A percentile compares a stretch with the other conserved stretches of the same genome.
phyloP scores from a whole-genome alignment of 1,284 basidiomycete species.

The Binderoboletus segoi region DNA sequence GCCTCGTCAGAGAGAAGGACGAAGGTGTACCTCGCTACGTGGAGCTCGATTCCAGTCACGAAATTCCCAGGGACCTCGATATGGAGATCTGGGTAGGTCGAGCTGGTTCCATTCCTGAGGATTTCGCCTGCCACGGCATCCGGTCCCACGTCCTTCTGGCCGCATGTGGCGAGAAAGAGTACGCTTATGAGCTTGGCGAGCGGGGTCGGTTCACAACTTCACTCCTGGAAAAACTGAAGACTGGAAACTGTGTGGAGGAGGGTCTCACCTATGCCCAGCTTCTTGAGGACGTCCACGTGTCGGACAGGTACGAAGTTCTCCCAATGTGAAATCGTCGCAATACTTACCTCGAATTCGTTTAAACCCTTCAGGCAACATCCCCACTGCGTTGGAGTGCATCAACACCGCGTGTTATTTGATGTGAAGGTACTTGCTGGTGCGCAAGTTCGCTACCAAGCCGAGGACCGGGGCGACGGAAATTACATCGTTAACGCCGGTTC shows the following conservation, averaged over 20 bases:
- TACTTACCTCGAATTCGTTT: neutral
- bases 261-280: slow-evolving; percentile 16
- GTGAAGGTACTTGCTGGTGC: neutral
- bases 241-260: neutral
- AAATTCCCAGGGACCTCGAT: slow-evolving; percentile 45
- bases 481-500: slow-evolving; percentile 15
- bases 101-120: neutral
- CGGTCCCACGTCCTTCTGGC: slow-evolving; percentile 52
- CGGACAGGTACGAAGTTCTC: neutral
- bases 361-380: slow-evolving; percentile 13
- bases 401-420: slow-evolving; percentile 18
- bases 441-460: neutral
- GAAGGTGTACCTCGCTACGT: too few relatives aligned
- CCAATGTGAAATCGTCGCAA: neutral
- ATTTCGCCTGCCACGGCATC: slow-evolving; percentile 26
- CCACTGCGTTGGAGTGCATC: slow-evolving; percentile 17
- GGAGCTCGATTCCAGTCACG: too few relatives aligned
- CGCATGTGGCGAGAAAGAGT: slow-evolving; percentile 51
- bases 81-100: slow-evolving; percentile 11
- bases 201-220: slow-evolving; percentile 16
- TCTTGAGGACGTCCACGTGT: neutral
- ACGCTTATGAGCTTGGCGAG: slow-evolving; percentile 11
- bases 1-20: too few relatives aligned
- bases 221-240: slow-evolving; percentile 13
- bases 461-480: neutral